phyloP scores from a whole-genome alignment of 257 asterid species.

The Solanum piurae region DNA sequence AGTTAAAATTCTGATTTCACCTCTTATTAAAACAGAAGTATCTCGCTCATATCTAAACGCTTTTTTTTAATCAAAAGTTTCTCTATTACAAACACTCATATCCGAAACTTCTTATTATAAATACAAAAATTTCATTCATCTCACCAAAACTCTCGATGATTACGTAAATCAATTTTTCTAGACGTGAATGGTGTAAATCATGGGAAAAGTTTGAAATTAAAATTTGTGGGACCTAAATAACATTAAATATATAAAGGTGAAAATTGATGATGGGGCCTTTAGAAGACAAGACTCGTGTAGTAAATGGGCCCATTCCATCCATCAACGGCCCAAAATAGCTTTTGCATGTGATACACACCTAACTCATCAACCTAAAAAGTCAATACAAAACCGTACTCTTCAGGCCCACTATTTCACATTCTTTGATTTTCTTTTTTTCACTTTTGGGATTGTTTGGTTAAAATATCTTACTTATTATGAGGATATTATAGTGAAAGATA shows the following conservation, averaged over 20 bases:
- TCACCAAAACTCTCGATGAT: not conserved
- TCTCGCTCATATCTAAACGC: not conserved
- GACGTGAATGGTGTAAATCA: not conserved
- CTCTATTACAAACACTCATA: not conserved
- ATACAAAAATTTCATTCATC: not conserved
- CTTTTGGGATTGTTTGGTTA: not conserved
- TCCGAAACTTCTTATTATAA: not conserved
- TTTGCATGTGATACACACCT: conserved; percentile 52
- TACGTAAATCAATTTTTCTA: not conserved
- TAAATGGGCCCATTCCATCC: conserved; percentile 1
- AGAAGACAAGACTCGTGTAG: conserved; percentile 29
- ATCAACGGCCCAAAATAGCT: conserved; percentile 4
- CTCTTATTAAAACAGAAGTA: not conserved
- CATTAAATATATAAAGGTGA: conserved; percentile 32
- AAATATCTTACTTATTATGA: not conserved
- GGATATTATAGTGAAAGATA: not conserved
- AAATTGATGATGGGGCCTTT: not conserved
- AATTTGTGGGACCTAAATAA: conserved; percentile 8
- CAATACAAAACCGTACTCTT: conserved; percentile 6
- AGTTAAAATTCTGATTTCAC: too few relatives aligned
- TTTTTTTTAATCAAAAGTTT: not conserved
- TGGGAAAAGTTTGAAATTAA: not conserved
- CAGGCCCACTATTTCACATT: not conserved
- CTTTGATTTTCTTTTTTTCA: not conserved
- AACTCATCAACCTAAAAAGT: conserved; percentile 20